Percentiles rank a stretch among this genome's conserved stretches.
Evolutionary conservation across 2,329 filamentous ascomycete species (phyloP).

Genomic region (Tolypocladium ophioglossoides): DNA sequence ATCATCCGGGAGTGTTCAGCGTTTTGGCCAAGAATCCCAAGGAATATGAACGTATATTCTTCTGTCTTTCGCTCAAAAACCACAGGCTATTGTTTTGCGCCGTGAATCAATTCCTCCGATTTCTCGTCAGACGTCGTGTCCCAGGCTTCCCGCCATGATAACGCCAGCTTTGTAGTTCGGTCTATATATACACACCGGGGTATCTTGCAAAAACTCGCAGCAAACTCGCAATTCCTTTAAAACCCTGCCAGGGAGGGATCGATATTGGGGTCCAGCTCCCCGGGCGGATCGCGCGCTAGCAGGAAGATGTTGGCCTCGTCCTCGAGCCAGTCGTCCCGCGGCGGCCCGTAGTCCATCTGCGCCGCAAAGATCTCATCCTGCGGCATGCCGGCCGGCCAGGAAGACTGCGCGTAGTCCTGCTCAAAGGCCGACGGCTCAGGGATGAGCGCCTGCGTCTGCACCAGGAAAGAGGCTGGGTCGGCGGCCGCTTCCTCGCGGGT

Average conservation of each 20-base stretch:
- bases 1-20: neutral
- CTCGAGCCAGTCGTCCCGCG: conserved; percentile 30
- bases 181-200: neutral
- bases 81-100: neutral
- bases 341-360: conserved; percentile 18
- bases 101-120: neutral
- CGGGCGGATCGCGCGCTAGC: conserved; percentile 18
- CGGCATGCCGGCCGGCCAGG: conserved; percentile 13
- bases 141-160: neutral
- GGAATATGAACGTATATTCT: neutral
- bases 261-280: conserved; percentile 13
- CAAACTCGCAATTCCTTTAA: neutral
- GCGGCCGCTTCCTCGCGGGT: conserved; percentile 1
- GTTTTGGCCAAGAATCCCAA: neutral
- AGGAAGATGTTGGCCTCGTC: conserved; percentile 33
- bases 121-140: neutral
- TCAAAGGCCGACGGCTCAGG: conserved; percentile 11
- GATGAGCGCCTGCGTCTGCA: conserved; percentile 9
- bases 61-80: neutral
- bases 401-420: conserved; percentile 6
- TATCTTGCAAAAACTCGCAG: neutral
- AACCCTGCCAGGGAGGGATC: conserved; percentile 20
- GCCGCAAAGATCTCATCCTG: conserved; percentile 25
- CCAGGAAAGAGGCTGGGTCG: conserved; percentile 14
- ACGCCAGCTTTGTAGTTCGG: neutral